A percentile compares a stretch with the other conserved stretches of the same genome.
Conservation (phyloP, 2,329 filamentous ascomycete genomes). For the Alternaria burnsii region DNA sequence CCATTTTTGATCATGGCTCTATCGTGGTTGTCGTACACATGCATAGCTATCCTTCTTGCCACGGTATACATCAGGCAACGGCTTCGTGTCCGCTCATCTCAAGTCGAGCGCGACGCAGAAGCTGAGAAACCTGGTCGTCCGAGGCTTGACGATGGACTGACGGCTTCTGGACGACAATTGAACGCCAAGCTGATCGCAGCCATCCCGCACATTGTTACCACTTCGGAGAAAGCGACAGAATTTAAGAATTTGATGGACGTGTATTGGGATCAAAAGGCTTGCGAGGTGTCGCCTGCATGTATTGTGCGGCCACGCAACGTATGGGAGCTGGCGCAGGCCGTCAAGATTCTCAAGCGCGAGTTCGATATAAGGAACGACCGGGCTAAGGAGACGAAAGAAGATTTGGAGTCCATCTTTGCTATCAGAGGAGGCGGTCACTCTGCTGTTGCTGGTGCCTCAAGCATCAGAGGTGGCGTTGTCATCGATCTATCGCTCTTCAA, state of each 20-base stretch:
- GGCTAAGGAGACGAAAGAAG: not conserved
- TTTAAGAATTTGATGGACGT: constrained; percentile 26
- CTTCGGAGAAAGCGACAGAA: constrained; percentile 4
- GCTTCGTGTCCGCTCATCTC: constrained; percentile 16
- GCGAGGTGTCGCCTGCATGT: constrained; percentile 43
- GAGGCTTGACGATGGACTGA: constrained; percentile 9
- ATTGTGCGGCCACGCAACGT: constrained; percentile 39
- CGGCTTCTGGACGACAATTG: constrained; percentile 18
- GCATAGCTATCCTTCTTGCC: constrained; percentile 5
- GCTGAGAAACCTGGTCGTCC: constrained; percentile 15
- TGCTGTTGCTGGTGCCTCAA: constrained; percentile 30
- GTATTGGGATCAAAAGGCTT: constrained; percentile 48
- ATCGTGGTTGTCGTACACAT: constrained; percentile 13
- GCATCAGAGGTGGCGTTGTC: constrained; percentile 28
- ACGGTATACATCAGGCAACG: constrained; percentile 19
- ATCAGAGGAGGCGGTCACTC: constrained; percentile 60
- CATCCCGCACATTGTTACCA: constrained; percentile 23
- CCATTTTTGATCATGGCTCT: not conserved
- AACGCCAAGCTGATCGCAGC: constrained; percentile 18
- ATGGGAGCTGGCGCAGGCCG: constrained; percentile 39
- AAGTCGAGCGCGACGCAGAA: constrained; percentile 16
- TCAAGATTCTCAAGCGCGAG: constrained; percentile 40
- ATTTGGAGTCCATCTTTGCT: constrained; percentile 47
- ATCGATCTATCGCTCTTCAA: constrained; percentile 30
- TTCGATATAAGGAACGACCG: constrained; percentile 34